These are phyloP conservation scores for Aureobasidium sp. DNA, from an alignment of 2,329 filamentous ascomycete species.

Conservation along the genomic window DNA sequence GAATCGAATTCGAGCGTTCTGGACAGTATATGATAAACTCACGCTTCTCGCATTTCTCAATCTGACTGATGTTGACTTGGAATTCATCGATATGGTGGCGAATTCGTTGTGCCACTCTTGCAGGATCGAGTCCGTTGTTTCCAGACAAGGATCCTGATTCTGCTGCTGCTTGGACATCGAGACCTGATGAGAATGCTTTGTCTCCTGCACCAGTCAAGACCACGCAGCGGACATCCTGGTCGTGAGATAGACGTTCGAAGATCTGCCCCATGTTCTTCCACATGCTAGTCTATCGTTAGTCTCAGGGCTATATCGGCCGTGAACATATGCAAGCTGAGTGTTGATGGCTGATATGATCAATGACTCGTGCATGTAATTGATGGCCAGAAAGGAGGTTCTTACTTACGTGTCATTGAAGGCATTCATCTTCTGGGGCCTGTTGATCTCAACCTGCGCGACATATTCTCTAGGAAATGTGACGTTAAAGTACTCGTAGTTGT, in stretches of 20 bases:
- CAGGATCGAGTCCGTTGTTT: constrained; percentile 10
- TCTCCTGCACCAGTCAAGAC: constrained; percentile 75
- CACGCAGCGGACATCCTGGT: constrained; percentile 65
- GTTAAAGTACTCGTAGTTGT: constrained; percentile 58
- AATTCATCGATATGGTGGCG: constrained; percentile 68
- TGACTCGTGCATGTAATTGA: not conserved
- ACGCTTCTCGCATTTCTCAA: constrained; percentile 83
- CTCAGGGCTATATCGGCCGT: not conserved
- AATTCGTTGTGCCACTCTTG: constrained; percentile 32
- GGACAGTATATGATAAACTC: not conserved
- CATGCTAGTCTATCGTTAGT: constrained; percentile 46
- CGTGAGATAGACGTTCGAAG: constrained; percentile 63
- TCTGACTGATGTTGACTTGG: constrained; percentile 64
- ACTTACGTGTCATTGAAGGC: constrained; percentile 64
- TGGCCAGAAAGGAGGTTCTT: not conserved
- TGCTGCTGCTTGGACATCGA: constrained; percentile 53
- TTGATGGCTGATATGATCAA: not conserved
- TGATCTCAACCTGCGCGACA: constrained; percentile 88
- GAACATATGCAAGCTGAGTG: not conserved
- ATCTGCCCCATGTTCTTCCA: constrained; percentile 72
- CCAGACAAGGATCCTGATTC: constrained; percentile 2
- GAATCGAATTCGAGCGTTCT: not conserved
- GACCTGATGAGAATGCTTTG: constrained; percentile 73
- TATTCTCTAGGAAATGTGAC: constrained; percentile 62
- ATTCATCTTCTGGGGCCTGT: constrained; percentile 79